phyloP scores from a whole-genome alignment of 2,329 filamentous ascomycete species.

The Mycocentrospora acerina region DNA sequence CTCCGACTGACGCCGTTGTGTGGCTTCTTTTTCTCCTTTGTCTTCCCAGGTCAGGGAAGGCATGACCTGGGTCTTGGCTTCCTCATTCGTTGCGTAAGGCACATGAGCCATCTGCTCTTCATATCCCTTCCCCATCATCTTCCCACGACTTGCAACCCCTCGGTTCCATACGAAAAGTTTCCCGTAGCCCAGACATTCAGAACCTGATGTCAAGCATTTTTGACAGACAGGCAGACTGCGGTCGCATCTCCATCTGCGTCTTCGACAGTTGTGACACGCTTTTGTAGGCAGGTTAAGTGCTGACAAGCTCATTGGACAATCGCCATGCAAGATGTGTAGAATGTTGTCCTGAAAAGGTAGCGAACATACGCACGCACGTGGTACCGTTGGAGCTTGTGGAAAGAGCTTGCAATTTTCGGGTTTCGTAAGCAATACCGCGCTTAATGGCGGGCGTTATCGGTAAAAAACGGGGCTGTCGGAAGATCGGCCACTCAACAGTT shows the following conservation, averaged over 20 bases:
- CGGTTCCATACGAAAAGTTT: slow-evolving; percentile 62
- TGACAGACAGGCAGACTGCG: slow-evolving; percentile 60
- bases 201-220: slow-evolving; percentile 59
- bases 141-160: slow-evolving; percentile 54
- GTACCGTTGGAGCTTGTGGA: slow-evolving; percentile 14
- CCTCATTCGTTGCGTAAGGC: slow-evolving; percentile 17
- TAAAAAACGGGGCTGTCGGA: slow-evolving; percentile 15
- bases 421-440: too few relatives aligned
- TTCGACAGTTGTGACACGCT: slow-evolving; percentile 64
- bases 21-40: slow-evolving; percentile 4
- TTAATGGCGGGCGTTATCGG: slow-evolving; percentile 13
- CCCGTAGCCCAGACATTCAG: slow-evolving; percentile 64
- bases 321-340: slow-evolving; percentile 33
- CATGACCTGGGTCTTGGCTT: slow-evolving; percentile 25
- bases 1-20: slow-evolving; percentile 6
- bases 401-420: slow-evolving; percentile 7
- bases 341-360: slow-evolving; percentile 14
- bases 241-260: slow-evolving; percentile 63
- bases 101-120: slow-evolving; percentile 33
- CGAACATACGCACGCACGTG: slow-evolving; percentile 10
- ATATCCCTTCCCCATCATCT: slow-evolving; percentile 57
- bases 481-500: slow-evolving; percentile 11
- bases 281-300: slow-evolving; percentile 36
- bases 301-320: slow-evolving; percentile 34
- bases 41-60: slow-evolving; percentile 21